phyloP scores from a whole-genome alignment of 2,329 filamentous ascomycete genomes.

The Sporothrix schenckii region DNA sequence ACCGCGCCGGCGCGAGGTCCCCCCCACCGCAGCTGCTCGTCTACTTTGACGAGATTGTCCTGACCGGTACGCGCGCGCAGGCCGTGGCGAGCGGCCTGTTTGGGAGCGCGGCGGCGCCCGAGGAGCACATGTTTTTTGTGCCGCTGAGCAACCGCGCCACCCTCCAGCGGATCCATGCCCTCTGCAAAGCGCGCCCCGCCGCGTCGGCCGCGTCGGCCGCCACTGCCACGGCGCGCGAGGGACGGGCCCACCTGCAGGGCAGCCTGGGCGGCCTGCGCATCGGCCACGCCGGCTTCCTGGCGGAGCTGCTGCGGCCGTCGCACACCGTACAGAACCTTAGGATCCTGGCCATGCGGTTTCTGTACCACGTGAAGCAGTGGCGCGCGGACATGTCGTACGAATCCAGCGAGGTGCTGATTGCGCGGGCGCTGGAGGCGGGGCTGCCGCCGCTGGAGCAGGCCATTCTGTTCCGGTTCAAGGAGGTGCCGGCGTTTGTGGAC shows the following conservation, averaged over 20 bases:
- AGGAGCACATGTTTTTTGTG: slow-evolving; percentile 30
- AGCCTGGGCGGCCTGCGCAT: slow-evolving; percentile 23
- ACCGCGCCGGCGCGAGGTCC: background rate
- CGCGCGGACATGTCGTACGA: background rate
- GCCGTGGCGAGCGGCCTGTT: slow-evolving; percentile 32
- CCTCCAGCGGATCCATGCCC: slow-evolving; percentile 18
- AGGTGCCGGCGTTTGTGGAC: background rate
- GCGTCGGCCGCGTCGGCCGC: too few relatives aligned
- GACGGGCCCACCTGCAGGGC: background rate
- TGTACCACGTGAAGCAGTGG: background rate
- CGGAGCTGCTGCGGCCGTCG: slow-evolving; percentile 19
- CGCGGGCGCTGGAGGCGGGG: background rate
- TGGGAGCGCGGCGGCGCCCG: slow-evolving; percentile 14
- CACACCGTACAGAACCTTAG: slow-evolving; percentile 18
- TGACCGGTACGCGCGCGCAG: slow-evolving; percentile 26
- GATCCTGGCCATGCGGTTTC: slow-evolving; percentile 25
- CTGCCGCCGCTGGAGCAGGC: slow-evolving; percentile 31
- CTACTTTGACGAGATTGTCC: slow-evolving; percentile 29
- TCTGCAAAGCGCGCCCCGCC: background rate
- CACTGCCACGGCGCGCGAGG: background rate
- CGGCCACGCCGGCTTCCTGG: slow-evolving; percentile 30
- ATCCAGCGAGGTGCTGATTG: background rate
- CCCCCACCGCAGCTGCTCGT: slow-evolving; percentile 21
- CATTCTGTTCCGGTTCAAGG: slow-evolving; percentile 29
- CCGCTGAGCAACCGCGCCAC: slow-evolving; percentile 23